These are phyloP conservation scores for Mycena filopes DNA, from an alignment of 768 basidiomycete species.

Conservation along the genomic window DNA sequence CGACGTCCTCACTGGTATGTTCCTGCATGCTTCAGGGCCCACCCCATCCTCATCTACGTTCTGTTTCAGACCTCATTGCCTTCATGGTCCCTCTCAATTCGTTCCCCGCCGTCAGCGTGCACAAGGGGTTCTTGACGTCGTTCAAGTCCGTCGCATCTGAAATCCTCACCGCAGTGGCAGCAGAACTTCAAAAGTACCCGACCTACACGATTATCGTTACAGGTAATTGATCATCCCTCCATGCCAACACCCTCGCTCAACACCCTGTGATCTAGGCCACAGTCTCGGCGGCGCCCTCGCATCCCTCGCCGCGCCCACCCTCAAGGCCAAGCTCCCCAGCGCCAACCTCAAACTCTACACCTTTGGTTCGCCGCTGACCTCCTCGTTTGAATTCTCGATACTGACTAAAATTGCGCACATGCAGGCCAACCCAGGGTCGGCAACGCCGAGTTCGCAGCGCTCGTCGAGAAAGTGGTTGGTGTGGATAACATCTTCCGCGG, in stretches of 20 bases:
- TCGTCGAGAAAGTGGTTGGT: too few relatives aligned
- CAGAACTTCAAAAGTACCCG: slow-evolving; percentile 2
- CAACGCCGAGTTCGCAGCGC: too few relatives aligned
- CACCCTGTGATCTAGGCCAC: slow-evolving; percentile 21
- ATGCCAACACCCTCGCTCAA: too few relatives aligned
- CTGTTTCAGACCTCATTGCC: too few relatives aligned
- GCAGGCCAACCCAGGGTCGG: too few relatives aligned
- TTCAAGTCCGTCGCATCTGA: slow-evolving; percentile 16
- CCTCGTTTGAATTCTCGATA: too few relatives aligned
- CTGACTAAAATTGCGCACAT: too few relatives aligned
- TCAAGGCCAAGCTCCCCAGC: slow-evolving; percentile 31
- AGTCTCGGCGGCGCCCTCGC: slow-evolving; percentile 39
- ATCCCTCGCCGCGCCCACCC: slow-evolving; percentile 33
- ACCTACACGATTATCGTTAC: slow-evolving; percentile 31
- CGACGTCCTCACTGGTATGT: too few relatives aligned
- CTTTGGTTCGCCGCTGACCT: slow-evolving; percentile 15
- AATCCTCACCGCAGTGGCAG: neutral
- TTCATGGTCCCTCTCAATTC: slow-evolving; percentile 2
- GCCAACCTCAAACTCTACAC: slow-evolving; percentile 2
- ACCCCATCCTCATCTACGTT: too few relatives aligned
- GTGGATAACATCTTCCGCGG: too few relatives aligned
- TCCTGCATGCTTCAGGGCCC: too few relatives aligned
- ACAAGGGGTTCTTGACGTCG: slow-evolving; percentile 12
- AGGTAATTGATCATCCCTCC: slow-evolving; percentile 11
- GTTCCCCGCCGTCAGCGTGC: neutral